phyloP scores from a whole-genome alignment of 2,329 filamentous ascomycete genomes.

The Cadophora sp. region DNA sequence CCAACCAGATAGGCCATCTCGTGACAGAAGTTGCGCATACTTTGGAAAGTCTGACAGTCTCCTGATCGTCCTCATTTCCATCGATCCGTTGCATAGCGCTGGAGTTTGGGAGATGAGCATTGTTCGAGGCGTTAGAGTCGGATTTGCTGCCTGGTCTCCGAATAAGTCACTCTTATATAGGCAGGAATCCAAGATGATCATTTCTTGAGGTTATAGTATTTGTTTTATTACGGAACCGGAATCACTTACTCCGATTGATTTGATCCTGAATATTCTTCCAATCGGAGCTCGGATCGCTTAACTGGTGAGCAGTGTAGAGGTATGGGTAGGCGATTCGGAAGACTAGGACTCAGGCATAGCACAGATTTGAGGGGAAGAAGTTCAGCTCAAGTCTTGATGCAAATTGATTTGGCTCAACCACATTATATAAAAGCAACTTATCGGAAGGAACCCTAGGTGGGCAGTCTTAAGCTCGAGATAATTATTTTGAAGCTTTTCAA shows the following conservation, averaged over 20 bases:
- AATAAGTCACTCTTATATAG: background rate
- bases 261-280: background rate
- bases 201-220: background rate
- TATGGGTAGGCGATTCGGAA: background rate
- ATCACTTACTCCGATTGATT: background rate
- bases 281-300: background rate
- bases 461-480: background rate
- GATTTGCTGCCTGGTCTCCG: background rate
- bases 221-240: constrained; percentile 3
- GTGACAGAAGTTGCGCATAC: constrained; percentile 74
- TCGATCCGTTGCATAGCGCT: constrained; percentile 28
- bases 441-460: background rate
- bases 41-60: constrained; percentile 56
- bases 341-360: background rate
- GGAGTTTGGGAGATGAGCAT: constrained; percentile 29
- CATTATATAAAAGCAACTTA: background rate
- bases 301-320: background rate
- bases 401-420: background rate
- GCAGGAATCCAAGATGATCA: background rate
- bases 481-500: background rate
- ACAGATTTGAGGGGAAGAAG: background rate
- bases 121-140: constrained; percentile 7
- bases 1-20: constrained; percentile 74
- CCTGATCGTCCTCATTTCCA: constrained; percentile 24
- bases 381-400: constrained; percentile 3